These are phyloP conservation scores for Diplotaxis tenuifolia DNA, from an alignment of 345 rosid species.

Conservation along the genomic window DNA sequence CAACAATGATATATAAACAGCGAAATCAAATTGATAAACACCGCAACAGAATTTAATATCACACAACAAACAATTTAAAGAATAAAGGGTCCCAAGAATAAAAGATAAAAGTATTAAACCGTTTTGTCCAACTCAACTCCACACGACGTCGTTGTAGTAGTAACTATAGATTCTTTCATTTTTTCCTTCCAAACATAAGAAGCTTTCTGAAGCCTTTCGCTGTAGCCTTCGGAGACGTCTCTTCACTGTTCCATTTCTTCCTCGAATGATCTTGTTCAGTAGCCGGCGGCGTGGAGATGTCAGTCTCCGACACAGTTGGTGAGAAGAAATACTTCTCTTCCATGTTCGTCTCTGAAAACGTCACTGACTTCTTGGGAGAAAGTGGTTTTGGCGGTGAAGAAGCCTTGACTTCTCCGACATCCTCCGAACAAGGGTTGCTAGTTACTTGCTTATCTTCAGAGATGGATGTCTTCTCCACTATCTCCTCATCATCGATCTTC, in stretches of 20 bases:
- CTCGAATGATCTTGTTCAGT: slow-evolving; percentile 54
- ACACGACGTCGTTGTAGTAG: not conserved
- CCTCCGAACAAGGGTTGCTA: slow-evolving; percentile 15
- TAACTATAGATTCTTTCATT: slow-evolving; percentile 15
- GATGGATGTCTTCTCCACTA: slow-evolving; percentile 28
- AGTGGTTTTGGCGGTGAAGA: slow-evolving; percentile 36
- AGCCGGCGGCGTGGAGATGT: slow-evolving; percentile 65
- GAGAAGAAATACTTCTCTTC: slow-evolving; percentile 37
- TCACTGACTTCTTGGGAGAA: slow-evolving; percentile 39
- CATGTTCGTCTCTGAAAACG: slow-evolving; percentile 37
- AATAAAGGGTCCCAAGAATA: not conserved
- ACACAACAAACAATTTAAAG: slow-evolving; percentile 8
- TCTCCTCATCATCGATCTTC: slow-evolving; percentile 32
- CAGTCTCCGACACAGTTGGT: slow-evolving; percentile 52
- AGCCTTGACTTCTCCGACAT: slow-evolving; percentile 31
- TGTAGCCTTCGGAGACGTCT: slow-evolving; percentile 61
- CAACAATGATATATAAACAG: slow-evolving; percentile 6
- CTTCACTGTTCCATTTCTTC: slow-evolving; percentile 86
- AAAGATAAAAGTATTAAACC: not conserved
- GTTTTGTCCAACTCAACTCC: not conserved
- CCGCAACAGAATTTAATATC: slow-evolving; percentile 1
- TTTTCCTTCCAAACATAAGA: slow-evolving; percentile 76
- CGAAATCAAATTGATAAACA: slow-evolving; percentile 16
- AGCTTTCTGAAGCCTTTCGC: slow-evolving; percentile 87
- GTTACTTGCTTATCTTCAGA: slow-evolving; percentile 37